Percentiles rank a stretch among this genome's conserved stretches.
Conservation (phyloP, 1,284 basidiomycete genomes). For the Vanrija sp. region DNA sequence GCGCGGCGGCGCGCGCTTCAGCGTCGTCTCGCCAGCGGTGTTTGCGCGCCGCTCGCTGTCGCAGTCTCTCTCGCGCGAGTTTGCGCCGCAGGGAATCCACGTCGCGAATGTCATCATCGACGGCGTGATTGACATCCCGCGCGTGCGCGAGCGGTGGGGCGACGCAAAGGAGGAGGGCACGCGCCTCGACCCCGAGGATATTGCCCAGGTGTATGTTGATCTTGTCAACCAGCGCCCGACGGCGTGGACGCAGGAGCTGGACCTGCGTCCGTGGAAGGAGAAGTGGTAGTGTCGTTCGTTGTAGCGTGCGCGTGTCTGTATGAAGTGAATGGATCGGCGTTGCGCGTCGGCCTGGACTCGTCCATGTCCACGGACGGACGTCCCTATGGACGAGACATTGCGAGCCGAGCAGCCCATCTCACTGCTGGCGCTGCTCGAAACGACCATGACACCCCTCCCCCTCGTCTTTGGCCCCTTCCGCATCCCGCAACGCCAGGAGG, state of each 20-base stretch:
- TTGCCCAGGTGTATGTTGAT: slow-evolving; percentile 33
- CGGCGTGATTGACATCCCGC: slow-evolving; percentile 42
- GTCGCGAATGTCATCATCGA: slow-evolving; percentile 50
- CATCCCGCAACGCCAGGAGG: too few species aligned
- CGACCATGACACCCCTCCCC: too few species aligned
- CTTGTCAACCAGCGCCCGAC: slow-evolving; percentile 41
- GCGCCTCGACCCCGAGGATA: slow-evolving; percentile 10
- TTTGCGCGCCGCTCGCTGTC: slow-evolving; percentile 38
- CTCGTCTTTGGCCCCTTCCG: too few species aligned
- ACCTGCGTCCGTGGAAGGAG: slow-evolving; percentile 19
- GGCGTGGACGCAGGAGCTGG: slow-evolving; percentile 47
- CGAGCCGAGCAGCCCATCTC: too few species aligned
- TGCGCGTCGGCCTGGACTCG: too few species aligned
- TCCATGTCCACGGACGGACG: too few species aligned
- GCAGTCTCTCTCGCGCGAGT: slow-evolving; percentile 48
- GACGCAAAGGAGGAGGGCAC: slow-evolving; percentile 21
- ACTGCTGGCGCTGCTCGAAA: too few species aligned
- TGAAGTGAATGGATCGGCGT: too few species aligned
- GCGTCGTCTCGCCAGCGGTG: slow-evolving; percentile 33
- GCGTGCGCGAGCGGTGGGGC: slow-evolving; percentile 23
- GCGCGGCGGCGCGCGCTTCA: slow-evolving; percentile 32
- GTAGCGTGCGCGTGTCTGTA: too few species aligned
- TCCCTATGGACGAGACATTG: too few species aligned
- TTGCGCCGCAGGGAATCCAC: slow-evolving; percentile 49
- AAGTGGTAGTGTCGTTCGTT: too few species aligned